A percentile compares a stretch with the other conserved stretches of the same genome.
These are phyloP conservation scores for Infundibulicybe gibba DNA, from an alignment of 768 basidiomycete genomes.

Conservation along the genomic window DNA sequence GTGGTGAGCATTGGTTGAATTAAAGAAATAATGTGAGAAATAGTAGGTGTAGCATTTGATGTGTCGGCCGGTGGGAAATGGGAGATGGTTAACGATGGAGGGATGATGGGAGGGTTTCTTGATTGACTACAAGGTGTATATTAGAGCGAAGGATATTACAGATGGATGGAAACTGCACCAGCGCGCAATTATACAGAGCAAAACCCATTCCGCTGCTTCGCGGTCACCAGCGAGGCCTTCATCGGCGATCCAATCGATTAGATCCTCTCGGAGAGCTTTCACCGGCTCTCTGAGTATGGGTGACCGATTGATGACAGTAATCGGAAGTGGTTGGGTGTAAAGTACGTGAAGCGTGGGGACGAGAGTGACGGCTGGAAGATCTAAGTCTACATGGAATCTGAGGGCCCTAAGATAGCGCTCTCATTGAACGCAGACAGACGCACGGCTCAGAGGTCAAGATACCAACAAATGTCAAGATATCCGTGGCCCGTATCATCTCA, in stretches of 20 bases:
- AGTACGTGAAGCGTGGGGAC: constrained; percentile 73
- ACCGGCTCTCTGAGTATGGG: not conserved
- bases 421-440: constrained; percentile 18
- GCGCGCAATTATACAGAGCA: constrained; percentile 55
- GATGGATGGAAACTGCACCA: constrained; percentile 44
- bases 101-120: constrained; percentile 61
- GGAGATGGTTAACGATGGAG: constrained; percentile 61
- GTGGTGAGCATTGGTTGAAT: constrained; percentile 54
- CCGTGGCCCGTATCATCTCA: constrained; percentile 53
- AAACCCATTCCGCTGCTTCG: constrained; percentile 71
- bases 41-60: constrained; percentile 32
- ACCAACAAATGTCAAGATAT: constrained; percentile 68
- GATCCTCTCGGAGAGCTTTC: constrained; percentile 38
- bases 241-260: constrained; percentile 71
- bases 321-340: constrained; percentile 40
- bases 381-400: constrained; percentile 37
- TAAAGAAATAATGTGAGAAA: constrained; percentile 51
- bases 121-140: constrained; percentile 48
- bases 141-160: not conserved
- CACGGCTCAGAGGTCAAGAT: constrained; percentile 67
- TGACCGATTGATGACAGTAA: constrained; percentile 32
- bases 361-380: constrained; percentile 27
- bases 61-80: constrained; percentile 47
- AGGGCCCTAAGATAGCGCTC: constrained; percentile 7
- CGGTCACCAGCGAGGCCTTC: constrained; percentile 67